Conservation (phyloP, 345 rosid genomes). For the Acer saccharum region DNA sequence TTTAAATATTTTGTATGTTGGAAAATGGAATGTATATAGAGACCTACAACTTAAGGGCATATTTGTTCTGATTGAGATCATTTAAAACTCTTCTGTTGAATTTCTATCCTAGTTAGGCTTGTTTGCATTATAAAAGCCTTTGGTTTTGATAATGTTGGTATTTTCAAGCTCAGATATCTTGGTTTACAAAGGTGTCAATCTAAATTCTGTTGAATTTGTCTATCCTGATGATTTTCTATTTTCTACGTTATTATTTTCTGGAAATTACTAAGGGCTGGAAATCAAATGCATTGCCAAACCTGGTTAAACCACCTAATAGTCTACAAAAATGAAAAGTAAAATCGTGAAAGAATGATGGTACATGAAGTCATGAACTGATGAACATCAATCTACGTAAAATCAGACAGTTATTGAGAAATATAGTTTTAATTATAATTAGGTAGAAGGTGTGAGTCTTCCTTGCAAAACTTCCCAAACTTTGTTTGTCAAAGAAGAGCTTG, state of each 20-base stretch:
- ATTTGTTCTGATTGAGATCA: not conserved
- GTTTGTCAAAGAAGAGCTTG: not conserved
- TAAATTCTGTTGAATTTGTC: not conserved
- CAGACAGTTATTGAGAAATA: not conserved
- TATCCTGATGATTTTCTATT: too few relatives aligned
- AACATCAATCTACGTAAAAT: not conserved
- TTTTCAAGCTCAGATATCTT: not conserved
- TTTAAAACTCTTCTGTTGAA: not conserved
- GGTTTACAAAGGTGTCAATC: not conserved
- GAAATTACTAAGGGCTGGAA: not conserved
- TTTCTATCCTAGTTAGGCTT: not conserved
- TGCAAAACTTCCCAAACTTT: not conserved
- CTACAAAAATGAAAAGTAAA: not conserved
- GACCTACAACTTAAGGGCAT: not conserved
- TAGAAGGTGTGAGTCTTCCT: conserved; percentile 9
- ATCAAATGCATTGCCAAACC: not conserved
- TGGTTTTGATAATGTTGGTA: not conserved
- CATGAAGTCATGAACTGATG: not conserved
- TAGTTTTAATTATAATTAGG: not conserved
- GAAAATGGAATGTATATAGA: not conserved
- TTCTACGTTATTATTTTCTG: too few relatives aligned
- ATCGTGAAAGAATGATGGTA: not conserved
- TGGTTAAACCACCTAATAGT: not conserved
- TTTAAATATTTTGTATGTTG: not conserved
- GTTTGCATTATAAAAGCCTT: not conserved